Evolutionary conservation across 352 stramenopile species (phyloP).

Genomic region (Phytopythium kandeliae): DNA sequence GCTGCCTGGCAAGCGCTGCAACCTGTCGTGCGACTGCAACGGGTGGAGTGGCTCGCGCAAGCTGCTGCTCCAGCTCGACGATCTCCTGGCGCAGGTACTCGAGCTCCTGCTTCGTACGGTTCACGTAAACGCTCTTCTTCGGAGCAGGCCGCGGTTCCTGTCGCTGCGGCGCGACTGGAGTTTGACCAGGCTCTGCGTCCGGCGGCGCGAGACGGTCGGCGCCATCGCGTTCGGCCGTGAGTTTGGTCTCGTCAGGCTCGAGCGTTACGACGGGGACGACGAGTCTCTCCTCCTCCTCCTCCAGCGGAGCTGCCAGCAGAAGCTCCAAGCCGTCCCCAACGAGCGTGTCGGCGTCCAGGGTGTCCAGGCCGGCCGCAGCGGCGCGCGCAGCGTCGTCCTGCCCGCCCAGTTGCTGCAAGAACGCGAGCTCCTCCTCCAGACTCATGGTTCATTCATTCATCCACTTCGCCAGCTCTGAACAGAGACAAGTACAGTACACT

Average conservation of each 20-base stretch:
- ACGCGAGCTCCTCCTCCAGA: neutral
- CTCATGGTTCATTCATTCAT: slow-evolving; percentile 4
- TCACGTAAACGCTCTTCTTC: neutral
- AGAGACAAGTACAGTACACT: too few species aligned
- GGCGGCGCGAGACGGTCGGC: neutral
- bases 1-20: too few species aligned
- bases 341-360: neutral
- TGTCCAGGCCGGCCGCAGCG: neutral
- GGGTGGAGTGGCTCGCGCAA: slow-evolving; percentile 11
- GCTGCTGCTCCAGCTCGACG: slow-evolving; percentile 18
- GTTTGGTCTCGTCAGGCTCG: neutral
- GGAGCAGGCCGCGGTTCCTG: neutral
- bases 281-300: too few species aligned
- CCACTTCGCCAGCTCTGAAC: too few species aligned
- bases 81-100: slow-evolving; percentile 20
- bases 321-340: slow-evolving; percentile 1
- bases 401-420: neutral
- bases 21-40: too few species aligned
- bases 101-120: slow-evolving; percentile 25
- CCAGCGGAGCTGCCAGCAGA: neutral
- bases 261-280: neutral
- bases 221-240: too few species aligned
- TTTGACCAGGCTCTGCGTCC: neutral
- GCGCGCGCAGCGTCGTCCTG: neutral
- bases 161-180: neutral